Conservation (phyloP, 2,329 filamentous ascomycete genomes). For the Neofusicoccum sp. region DNA sequence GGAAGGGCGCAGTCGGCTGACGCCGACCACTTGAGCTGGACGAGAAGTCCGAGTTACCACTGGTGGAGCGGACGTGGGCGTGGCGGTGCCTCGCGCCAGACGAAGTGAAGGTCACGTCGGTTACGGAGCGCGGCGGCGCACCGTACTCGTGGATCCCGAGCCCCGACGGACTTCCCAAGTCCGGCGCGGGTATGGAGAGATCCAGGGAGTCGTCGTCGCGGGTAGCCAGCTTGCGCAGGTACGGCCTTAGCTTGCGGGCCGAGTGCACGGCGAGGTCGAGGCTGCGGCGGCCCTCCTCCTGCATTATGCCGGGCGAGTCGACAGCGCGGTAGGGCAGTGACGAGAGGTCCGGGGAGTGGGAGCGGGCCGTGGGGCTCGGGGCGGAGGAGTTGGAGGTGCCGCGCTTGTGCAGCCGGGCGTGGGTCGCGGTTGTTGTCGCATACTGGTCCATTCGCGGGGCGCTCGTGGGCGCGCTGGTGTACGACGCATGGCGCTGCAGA, state of each 20-base stretch:
- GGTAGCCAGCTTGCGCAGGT: conserved; percentile 56
- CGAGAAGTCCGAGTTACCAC: conserved; percentile 58
- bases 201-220: conserved; percentile 56
- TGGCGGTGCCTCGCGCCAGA: conserved; percentile 48
- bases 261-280: conserved; percentile 28
- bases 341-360: conserved; percentile 24
- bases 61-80: conserved; percentile 51
- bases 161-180: conserved; percentile 56
- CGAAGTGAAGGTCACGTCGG: conserved; percentile 48
- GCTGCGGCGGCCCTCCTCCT: conserved; percentile 22
- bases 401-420: conserved; percentile 45
- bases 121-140: conserved; percentile 41
- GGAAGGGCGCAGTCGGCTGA: conserved; percentile 53
- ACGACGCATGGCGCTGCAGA: conserved; percentile 16
- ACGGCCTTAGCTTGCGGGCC: conserved; percentile 56
- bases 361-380: conserved; percentile 36
- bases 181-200: conserved; percentile 56
- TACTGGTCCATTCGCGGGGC: conserved; percentile 1
- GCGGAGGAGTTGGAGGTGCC: conserved; percentile 43
- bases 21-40: conserved; percentile 51
- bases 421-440: conserved; percentile 26
- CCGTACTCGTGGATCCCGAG: conserved; percentile 57
- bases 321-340: conserved; percentile 17
- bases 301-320: conserved; percentile 8
- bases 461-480: conserved; percentile 11